phyloP scores from a whole-genome alignment of 1,139 yeast species.

The Lodderomyces metapsilosis region DNA sequence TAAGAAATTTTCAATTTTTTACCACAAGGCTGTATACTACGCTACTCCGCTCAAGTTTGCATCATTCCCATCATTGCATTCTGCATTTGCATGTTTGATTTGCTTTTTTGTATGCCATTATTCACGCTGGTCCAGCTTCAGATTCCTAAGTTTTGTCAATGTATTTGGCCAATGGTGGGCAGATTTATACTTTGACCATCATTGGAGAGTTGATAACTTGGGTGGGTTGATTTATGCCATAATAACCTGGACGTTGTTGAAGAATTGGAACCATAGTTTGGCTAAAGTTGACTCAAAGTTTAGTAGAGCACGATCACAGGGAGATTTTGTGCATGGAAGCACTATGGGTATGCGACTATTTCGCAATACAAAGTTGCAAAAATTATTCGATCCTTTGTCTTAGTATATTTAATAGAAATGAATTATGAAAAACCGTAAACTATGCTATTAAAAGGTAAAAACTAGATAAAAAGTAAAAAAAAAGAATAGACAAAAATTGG shows the following conservation, averaged over 20 bases:
- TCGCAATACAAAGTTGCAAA: conserved; percentile 40
- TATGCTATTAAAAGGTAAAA: neutral
- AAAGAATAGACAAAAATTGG: neutral
- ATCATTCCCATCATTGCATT: conserved; percentile 64
- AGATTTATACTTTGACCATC: conserved; percentile 69
- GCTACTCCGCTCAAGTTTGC: conserved; percentile 69
- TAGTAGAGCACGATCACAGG: conserved; percentile 19
- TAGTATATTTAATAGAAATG: conserved; percentile 5
- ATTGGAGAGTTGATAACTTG: conserved; percentile 57
- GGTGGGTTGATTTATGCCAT: conserved; percentile 34
- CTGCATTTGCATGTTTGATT: conserved; percentile 58
- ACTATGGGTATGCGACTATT: conserved; percentile 63
- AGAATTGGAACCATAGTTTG: conserved; percentile 22
- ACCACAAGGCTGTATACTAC: conserved; percentile 59
- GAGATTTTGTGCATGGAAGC: conserved; percentile 19
- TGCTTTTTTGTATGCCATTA: conserved; percentile 46
- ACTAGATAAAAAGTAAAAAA: neutral
- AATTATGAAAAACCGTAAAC: conserved; percentile 1
- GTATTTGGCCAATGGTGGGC: conserved; percentile 69
- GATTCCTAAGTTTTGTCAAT: conserved; percentile 33
- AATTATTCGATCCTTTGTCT: conserved; percentile 48
- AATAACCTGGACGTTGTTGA: conserved; percentile 22
- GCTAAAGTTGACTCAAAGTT: conserved; percentile 26
- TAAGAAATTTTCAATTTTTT: conserved; percentile 48
- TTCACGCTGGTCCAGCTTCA: conserved; percentile 36